These are phyloP conservation scores for Beauveria caledonica DNA, from an alignment of 2,329 filamentous ascomycete genomes.

Conservation along the genomic window DNA sequence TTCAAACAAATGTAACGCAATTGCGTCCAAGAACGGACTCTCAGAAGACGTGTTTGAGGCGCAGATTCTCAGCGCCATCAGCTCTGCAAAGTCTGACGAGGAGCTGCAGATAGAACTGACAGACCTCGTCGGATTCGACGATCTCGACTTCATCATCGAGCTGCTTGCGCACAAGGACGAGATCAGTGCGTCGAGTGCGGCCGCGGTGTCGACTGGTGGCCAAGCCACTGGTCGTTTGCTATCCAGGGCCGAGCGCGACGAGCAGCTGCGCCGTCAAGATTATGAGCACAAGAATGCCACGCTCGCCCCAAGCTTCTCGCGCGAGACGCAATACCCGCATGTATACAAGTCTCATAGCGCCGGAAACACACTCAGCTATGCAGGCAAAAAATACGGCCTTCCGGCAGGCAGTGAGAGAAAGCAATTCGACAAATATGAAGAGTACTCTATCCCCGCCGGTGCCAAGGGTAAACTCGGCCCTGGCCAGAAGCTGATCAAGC, in stretches of 20 bases:
- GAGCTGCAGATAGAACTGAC: constrained; percentile 86
- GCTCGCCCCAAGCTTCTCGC: constrained; percentile 62
- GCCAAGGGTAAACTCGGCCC: constrained; percentile 66
- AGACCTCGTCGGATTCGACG: constrained; percentile 86
- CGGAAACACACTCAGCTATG: constrained; percentile 73
- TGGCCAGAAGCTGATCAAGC: constrained; percentile 67
- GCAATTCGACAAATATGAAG: constrained; percentile 74
- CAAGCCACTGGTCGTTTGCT: constrained; percentile 47
- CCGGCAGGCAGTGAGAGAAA: constrained; percentile 65
- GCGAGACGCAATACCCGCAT: constrained; percentile 78
- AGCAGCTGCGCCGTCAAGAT: constrained; percentile 67
- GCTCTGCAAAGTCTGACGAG: constrained; percentile 61
- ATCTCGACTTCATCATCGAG: constrained; percentile 87
- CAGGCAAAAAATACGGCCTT: constrained; percentile 75
- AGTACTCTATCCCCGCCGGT: constrained; percentile 77
- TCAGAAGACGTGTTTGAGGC: constrained; percentile 62
- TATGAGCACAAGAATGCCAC: constrained; percentile 71
- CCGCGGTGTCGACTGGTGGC: constrained; percentile 25
- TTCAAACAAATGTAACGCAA: constrained; percentile 53
- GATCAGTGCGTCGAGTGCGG: constrained; percentile 44
- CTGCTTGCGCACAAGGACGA: constrained; percentile 70
- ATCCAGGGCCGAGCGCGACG: constrained; percentile 69
- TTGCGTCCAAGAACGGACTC: constrained; percentile 60
- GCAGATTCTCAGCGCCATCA: constrained; percentile 68
- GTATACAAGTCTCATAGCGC: constrained; percentile 80